Evolutionary conservation across 768 basidiomycete genomes (phyloP).

Genomic region (Boletus barrowsii): DNA sequence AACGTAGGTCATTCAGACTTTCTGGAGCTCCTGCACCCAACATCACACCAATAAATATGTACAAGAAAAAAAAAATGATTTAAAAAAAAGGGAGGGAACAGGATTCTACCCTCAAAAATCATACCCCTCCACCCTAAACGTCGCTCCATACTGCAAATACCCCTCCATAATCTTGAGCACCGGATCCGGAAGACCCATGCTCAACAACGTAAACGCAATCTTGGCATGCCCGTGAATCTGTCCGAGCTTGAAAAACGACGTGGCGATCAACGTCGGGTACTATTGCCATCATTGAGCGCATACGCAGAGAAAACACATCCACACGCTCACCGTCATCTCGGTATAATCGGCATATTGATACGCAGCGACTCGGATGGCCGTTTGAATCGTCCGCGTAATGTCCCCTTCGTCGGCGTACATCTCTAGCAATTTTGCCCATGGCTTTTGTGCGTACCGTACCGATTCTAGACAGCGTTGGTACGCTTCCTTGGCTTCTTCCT

Average conservation of each 20-base stretch:
- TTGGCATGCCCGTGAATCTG: slow-evolving; percentile 92
- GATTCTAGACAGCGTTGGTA: slow-evolving; percentile 92
- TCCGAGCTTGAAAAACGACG: slow-evolving; percentile 90
- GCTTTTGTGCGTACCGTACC: slow-evolving; percentile 83
- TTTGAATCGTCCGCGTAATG: slow-evolving; percentile 85
- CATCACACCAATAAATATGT: too few relatives aligned
- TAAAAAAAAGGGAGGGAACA: not conserved
- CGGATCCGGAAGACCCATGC: slow-evolving; percentile 89
- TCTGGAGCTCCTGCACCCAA: too few relatives aligned
- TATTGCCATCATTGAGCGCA: not conserved
- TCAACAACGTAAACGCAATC: slow-evolving; percentile 87
- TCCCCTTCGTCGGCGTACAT: slow-evolving; percentile 98
- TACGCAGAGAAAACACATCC: not conserved
- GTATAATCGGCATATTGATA: slow-evolving; percentile 90
- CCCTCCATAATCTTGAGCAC: slow-evolving; percentile 92
- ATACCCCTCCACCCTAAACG: slow-evolving; percentile 84
- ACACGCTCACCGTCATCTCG: slow-evolving; percentile 73
- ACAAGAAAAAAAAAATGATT: not conserved
- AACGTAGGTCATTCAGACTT: too few relatives aligned
- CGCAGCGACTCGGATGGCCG: slow-evolving; percentile 87
- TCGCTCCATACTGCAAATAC: slow-evolving; percentile 82
- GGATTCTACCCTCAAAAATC: slow-evolving; percentile 50
- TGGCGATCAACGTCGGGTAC: slow-evolving; percentile 90
- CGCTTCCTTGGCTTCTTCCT: slow-evolving; percentile 98
- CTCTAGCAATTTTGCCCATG: slow-evolving; percentile 91